phyloP scores from a whole-genome alignment of 164 flowering plant genomes.

The Kalanchoe fedtschenkoi region DNA sequence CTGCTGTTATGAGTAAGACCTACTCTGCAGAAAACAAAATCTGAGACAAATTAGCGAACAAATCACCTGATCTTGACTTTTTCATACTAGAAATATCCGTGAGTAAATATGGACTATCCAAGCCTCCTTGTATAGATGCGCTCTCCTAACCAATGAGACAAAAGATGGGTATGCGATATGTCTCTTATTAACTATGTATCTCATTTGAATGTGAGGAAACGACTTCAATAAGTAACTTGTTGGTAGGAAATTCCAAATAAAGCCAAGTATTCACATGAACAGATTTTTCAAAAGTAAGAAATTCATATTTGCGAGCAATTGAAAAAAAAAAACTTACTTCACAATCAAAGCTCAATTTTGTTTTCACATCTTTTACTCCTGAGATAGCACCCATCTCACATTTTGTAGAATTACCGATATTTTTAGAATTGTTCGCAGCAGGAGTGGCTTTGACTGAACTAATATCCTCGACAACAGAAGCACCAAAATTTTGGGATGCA shows the following conservation, averaged over 20 bases:
- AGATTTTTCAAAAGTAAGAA: too few species aligned
- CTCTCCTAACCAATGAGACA: constrained; percentile 13
- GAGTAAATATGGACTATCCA: constrained; percentile 12
- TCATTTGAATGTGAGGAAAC: background rate
- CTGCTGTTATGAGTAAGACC: background rate
- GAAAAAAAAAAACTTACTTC: background rate
- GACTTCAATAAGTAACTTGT: background rate
- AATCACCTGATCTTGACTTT: constrained; percentile 46
- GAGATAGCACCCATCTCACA: background rate
- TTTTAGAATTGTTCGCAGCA: background rate
- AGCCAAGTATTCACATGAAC: background rate
- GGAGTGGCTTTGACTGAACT: too few species aligned
- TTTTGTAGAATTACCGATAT: background rate
- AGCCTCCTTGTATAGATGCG: constrained; percentile 7
- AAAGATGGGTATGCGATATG: background rate
- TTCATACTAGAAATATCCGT: constrained; percentile 24
- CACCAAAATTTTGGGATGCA: too few species aligned
- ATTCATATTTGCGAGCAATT: too few species aligned
- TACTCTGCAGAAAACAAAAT: background rate
- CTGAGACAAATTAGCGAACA: background rate
- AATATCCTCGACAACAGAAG: too few species aligned
- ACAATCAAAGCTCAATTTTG: background rate
- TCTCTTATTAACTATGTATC: too few species aligned
- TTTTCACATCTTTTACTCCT: background rate
- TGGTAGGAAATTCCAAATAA: background rate